Evolutionary conservation across 2,329 filamentous ascomycete species (phyloP).

Genomic region (Alternaria angustiovoidea): DNA sequence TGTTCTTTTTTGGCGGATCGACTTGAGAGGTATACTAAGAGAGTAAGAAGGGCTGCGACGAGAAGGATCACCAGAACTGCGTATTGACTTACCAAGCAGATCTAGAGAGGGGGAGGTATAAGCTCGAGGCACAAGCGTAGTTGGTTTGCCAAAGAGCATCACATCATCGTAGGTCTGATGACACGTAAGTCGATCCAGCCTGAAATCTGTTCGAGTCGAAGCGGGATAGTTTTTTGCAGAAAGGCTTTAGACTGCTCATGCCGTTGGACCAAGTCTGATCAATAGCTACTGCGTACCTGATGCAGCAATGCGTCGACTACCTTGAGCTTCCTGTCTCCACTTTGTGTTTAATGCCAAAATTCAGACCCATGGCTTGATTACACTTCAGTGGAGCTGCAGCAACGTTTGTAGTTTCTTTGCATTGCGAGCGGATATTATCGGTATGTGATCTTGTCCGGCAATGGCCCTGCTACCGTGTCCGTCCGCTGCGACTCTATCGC

Average conservation of each 20-base stretch:
- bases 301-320: not conserved
- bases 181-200: not conserved
- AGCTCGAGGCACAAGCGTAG: not conserved
- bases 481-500: conserved; percentile 21
- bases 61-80: not conserved
- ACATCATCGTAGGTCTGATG: not conserved
- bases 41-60: not conserved
- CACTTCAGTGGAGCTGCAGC: not conserved
- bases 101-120: not conserved
- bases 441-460: conserved; percentile 38
- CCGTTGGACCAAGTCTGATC: not conserved
- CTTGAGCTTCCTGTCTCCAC: not conserved
- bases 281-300: not conserved
- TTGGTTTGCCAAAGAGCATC: not conserved
- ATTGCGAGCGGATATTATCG: conserved; percentile 13
- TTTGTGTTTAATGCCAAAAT: not conserved
- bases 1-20: not conserved
- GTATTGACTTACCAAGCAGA: not conserved
- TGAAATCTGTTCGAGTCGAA: not conserved
- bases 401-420: not conserved
- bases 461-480: conserved; percentile 8
- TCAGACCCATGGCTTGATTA: not conserved
- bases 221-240: not conserved
- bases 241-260: not conserved
- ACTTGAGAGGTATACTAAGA: not conserved